Evolutionary conservation across 176 grass and related monocot genomes (phyloP).

Genomic region (Tuctoria greenei): DNA sequence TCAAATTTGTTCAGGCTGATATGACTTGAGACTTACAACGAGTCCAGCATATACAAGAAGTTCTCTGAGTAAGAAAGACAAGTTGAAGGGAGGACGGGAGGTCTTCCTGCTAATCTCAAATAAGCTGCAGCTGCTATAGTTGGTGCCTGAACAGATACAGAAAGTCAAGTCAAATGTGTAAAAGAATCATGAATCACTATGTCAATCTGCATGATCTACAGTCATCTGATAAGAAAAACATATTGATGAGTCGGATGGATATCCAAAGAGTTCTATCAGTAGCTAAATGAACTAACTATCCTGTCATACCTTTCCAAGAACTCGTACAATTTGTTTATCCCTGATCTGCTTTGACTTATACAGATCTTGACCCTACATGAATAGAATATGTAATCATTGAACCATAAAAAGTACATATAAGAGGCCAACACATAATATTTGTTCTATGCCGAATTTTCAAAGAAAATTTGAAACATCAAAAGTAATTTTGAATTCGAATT

Average conservation of each 20-base stretch:
- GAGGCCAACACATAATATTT: neutral
- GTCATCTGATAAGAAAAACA: neutral
- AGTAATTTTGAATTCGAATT: neutral
- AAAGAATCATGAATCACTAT: slow-evolving; percentile 10
- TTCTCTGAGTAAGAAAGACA: slow-evolving; percentile 95
- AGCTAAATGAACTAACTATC: slow-evolving; percentile 13
- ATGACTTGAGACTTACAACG: slow-evolving; percentile 70
- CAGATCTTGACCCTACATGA: slow-evolving; percentile 83
- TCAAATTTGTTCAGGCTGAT: slow-evolving; percentile 8
- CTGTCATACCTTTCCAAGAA: slow-evolving; percentile 86
- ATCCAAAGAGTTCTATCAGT: neutral
- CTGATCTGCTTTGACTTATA: slow-evolving; percentile 88
- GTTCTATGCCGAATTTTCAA: neutral
- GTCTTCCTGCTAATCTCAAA: slow-evolving; percentile 89
- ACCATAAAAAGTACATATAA: slow-evolving; percentile 8
- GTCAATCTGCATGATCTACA: neutral
- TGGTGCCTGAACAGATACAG: slow-evolving; percentile 51
- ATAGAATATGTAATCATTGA: slow-evolving; percentile 10
- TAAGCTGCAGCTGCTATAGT: slow-evolving; percentile 94
- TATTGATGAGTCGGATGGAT: neutral
- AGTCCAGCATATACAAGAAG: slow-evolving; percentile 96
- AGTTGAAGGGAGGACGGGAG: slow-evolving; percentile 76
- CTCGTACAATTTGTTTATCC: slow-evolving; percentile 90
- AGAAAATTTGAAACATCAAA: slow-evolving; percentile 5
- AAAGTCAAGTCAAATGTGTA: neutral